Conservation (phyloP, 106 monocot genomes). For the Dioscorea alata region DNA sequence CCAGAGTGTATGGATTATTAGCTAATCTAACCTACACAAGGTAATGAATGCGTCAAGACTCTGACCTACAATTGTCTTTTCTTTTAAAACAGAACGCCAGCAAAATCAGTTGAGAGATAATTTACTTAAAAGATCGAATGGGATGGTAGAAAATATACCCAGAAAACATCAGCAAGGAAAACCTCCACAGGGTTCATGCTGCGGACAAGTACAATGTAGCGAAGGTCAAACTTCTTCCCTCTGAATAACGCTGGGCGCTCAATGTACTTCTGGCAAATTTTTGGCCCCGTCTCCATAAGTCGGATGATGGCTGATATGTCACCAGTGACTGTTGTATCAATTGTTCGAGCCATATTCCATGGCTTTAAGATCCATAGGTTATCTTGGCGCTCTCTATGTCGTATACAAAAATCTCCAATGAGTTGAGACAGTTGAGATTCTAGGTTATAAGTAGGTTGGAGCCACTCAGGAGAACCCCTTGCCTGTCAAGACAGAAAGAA, state of each 20-base stretch:
- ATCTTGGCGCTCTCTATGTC: conserved; percentile 39
- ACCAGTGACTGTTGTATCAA: conserved; percentile 84
- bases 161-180: conserved; percentile 84
- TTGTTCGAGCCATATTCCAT: conserved; percentile 98
- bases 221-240: conserved; percentile 94
- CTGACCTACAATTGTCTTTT: too few species aligned
- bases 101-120: too few species aligned
- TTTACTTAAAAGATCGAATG: too few species aligned
- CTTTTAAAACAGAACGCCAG: too few species aligned
- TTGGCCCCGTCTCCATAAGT: conserved; percentile 98
- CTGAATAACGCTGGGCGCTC: conserved; percentile 72
- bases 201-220: conserved; percentile 83
- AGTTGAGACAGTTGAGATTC: conserved; percentile 76
- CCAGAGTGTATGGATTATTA: conserved; percentile 80
- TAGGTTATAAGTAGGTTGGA: conserved; percentile 93
- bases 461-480: conserved; percentile 86
- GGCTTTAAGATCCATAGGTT: conserved; percentile 98
- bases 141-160: conserved; percentile 33
- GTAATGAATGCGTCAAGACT: neutral
- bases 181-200: conserved; percentile 87
- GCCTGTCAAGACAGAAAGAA: conserved; percentile 38
- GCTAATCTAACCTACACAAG: conserved; percentile 74
- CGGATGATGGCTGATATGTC: conserved; percentile 83
- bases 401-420: conserved; percentile 71
- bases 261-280: conserved; percentile 99